Evolutionary conservation across 1,284 basidiomycete species (phyloP).

Genomic region (Farysia itapuensis): DNA sequence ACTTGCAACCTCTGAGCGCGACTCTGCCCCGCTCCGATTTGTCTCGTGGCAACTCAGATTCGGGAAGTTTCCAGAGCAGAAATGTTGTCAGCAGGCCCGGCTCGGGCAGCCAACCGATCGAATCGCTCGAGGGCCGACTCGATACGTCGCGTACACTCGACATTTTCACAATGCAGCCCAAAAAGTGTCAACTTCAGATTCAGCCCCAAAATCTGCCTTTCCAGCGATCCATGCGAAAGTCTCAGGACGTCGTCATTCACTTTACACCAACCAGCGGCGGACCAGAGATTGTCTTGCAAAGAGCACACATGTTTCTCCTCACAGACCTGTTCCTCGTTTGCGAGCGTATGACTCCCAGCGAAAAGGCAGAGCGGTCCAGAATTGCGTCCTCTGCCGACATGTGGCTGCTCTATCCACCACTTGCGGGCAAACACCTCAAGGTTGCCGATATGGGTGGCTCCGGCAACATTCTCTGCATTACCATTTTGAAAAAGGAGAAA

Average conservation of each 20-base stretch:
- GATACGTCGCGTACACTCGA: constrained; percentile 80
- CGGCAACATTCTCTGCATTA: constrained; percentile 73
- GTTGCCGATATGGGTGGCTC: constrained; percentile 65
- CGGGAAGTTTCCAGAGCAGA: constrained; percentile 14
- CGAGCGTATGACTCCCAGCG: constrained; percentile 49
- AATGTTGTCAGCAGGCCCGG: constrained; percentile 20
- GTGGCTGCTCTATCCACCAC: constrained; percentile 91
- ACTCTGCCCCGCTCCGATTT: constrained; percentile 16
- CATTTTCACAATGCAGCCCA: constrained; percentile 92
- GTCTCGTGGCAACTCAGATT: constrained; percentile 24
- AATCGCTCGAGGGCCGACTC: constrained; percentile 78
- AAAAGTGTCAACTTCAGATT: constrained; percentile 87
- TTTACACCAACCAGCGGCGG: constrained; percentile 71
- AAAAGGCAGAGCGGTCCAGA: constrained; percentile 25
- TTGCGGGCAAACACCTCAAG: constrained; percentile 85
- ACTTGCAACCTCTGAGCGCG: constrained; percentile 6
- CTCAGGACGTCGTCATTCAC: constrained; percentile 73
- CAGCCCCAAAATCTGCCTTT: constrained; percentile 77
- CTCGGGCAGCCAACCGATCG: constrained; percentile 33
- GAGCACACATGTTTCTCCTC: constrained; percentile 84
- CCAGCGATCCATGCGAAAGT: constrained; percentile 75
- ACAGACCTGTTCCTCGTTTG: constrained; percentile 87
- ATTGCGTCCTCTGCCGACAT: constrained; percentile 67
- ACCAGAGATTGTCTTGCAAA: constrained; percentile 67
- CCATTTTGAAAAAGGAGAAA: constrained; percentile 85